phyloP scores from a whole-genome alignment of 1,284 basidiomycete genomes.

The Cutaneotrichosporon daszewskae region DNA sequence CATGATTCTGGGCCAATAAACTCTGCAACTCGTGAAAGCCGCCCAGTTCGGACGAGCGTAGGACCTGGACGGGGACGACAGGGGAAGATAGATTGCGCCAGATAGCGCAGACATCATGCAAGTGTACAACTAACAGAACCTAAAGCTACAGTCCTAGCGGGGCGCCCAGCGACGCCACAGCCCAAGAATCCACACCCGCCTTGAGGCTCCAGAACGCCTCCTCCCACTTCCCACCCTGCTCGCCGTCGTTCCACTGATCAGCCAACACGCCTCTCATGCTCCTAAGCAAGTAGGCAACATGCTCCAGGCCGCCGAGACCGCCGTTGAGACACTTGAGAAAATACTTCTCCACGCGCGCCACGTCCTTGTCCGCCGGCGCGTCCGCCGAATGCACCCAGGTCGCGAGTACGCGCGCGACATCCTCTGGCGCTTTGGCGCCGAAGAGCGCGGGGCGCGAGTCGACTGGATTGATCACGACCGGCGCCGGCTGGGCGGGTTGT shows the following conservation, averaged over 20 bases:
- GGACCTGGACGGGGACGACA: too few relatives aligned
- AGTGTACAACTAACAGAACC: not conserved
- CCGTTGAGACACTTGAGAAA: constrained; percentile 61
- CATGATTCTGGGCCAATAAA: constrained; percentile 7
- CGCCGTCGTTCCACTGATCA: constrained; percentile 30
- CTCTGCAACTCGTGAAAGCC: too few relatives aligned
- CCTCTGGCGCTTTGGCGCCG: constrained; percentile 58
- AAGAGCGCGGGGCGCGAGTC: constrained; percentile 53
- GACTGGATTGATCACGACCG: constrained; percentile 55
- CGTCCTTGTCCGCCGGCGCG: constrained; percentile 62
- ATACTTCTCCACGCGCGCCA: constrained; percentile 64
- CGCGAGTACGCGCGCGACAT: constrained; percentile 63
- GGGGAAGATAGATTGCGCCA: too few relatives aligned
- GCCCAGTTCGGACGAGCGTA: too few relatives aligned
- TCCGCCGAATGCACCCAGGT: constrained; percentile 60
- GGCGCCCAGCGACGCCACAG: constrained; percentile 62
- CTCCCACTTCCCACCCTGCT: constrained; percentile 59
- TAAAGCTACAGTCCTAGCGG: constrained; percentile 27
- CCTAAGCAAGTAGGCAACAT: constrained; percentile 61
- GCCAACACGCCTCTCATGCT: constrained; percentile 60
- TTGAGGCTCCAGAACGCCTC: constrained; percentile 62
- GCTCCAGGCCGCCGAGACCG: constrained; percentile 61
- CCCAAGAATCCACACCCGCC: constrained; percentile 57
- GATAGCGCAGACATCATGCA: too few relatives aligned
- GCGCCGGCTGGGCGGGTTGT: constrained; percentile 46